Evolutionary conservation across 2,329 filamentous ascomycete species (phyloP).

Genomic region (Neospermospora avenae): DNA sequence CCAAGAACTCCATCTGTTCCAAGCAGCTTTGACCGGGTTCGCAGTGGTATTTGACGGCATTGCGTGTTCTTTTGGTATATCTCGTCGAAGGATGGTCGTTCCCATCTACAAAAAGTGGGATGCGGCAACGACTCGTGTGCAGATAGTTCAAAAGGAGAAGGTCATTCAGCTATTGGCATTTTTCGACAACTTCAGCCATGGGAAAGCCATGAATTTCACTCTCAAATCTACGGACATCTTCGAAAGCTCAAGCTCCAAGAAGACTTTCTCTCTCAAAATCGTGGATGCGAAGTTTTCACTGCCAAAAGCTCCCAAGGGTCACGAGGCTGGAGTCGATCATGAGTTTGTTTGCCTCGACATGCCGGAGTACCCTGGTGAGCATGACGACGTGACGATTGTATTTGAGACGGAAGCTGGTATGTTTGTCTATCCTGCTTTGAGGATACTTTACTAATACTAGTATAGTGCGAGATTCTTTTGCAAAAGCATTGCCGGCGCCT

Average conservation of each 20-base stretch:
- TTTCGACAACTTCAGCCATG: slow-evolving; percentile 83
- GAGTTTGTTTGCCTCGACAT: slow-evolving; percentile 82
- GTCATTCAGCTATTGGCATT: slow-evolving; percentile 78
- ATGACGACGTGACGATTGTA: slow-evolving; percentile 83
- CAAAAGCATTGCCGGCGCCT: slow-evolving; percentile 35
- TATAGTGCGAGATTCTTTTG: slow-evolving; percentile 28
- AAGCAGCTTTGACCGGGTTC: slow-evolving; percentile 77
- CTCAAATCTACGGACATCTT: slow-evolving; percentile 82
- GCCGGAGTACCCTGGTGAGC: slow-evolving; percentile 85
- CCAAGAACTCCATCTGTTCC: slow-evolving; percentile 72
- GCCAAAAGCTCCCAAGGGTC: slow-evolving; percentile 53
- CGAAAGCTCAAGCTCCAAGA: slow-evolving; percentile 61
- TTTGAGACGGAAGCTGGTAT: slow-evolving; percentile 69
- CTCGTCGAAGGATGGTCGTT: slow-evolving; percentile 82
- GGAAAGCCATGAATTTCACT: slow-evolving; percentile 84
- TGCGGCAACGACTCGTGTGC: slow-evolving; percentile 72
- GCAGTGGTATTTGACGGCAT: slow-evolving; percentile 70
- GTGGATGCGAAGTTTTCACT: slow-evolving; percentile 90
- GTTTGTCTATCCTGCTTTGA: neutral
- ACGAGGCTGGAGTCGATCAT: slow-evolving; percentile 53
- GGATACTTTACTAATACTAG: slow-evolving; percentile 26
- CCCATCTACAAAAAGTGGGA: slow-evolving; percentile 96
- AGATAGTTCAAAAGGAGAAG: slow-evolving; percentile 74
- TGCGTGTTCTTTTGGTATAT: slow-evolving; percentile 74
- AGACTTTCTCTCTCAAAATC: slow-evolving; percentile 71